A percentile compares a stretch with the other conserved stretches of the same genome.
Evolutionary conservation across 2,329 filamentous ascomycete species (phyloP).

Genomic region (Sporothrix brasiliensis): DNA sequence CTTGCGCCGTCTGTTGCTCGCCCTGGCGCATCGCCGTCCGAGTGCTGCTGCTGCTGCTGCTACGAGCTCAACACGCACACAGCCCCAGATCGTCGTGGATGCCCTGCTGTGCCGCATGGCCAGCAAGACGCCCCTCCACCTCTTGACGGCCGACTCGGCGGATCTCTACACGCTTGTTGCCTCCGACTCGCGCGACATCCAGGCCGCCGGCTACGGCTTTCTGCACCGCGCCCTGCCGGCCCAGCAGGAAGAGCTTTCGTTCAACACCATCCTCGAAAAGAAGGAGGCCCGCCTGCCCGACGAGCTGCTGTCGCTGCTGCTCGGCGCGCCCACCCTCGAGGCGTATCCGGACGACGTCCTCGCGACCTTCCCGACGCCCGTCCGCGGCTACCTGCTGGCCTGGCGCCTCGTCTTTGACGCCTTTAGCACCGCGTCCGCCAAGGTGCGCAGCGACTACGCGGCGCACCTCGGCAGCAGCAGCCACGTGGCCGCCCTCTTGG

Average conservation of each 20-base stretch:
- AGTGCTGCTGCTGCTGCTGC: not conserved
- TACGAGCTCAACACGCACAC: constrained; percentile 37
- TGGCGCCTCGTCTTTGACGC: constrained; percentile 92
- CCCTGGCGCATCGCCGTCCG: constrained; percentile 18
- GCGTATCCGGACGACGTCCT: constrained; percentile 67
- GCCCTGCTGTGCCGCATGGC: constrained; percentile 71
- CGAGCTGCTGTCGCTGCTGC: constrained; percentile 79
- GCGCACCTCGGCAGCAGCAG: constrained; percentile 75
- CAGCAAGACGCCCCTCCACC: constrained; percentile 62
- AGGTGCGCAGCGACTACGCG: constrained; percentile 79
- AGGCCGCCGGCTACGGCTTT: constrained; percentile 77
- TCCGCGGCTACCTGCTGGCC: constrained; percentile 81
- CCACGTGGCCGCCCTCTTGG: constrained; percentile 68
- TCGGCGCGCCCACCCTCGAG: constrained; percentile 75
- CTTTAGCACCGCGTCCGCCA: constrained; percentile 75
- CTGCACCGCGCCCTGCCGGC: constrained; percentile 79
- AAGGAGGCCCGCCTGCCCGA: constrained; percentile 73
- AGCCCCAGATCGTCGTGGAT: constrained; percentile 75
- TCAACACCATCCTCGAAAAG: constrained; percentile 75
- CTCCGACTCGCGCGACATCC: constrained; percentile 72
- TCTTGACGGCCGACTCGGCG: constrained; percentile 64
- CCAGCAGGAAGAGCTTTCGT: constrained; percentile 77
- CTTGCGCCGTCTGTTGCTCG: constrained; percentile 52
- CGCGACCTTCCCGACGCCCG: constrained; percentile 66
- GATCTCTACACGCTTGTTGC: constrained; percentile 77